Base-by-base conservation (phyloP, 1,284 basidiomycete genomes). In the Boletus sp. region DNA sequence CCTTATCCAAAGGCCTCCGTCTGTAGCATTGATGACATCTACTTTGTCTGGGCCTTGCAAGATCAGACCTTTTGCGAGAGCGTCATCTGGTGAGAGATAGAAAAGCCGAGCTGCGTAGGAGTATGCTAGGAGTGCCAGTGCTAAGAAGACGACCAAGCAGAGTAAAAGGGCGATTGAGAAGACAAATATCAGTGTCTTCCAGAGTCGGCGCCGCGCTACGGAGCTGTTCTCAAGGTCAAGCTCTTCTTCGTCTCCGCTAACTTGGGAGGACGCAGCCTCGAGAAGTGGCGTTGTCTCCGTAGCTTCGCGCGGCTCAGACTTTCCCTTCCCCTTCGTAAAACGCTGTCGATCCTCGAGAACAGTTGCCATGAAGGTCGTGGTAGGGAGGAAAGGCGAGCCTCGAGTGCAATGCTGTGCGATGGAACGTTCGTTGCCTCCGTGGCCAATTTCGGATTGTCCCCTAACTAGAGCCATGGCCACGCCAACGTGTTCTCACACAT, bases 21-120 rank as follows among this genome's bases (percentile, higher is more conserved):
- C 72, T 5, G 82, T 82, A 35, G 79, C 70, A 51, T 82, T 82
- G 41, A 84, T 65, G 2, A 88, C 73, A 51, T 81, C 72, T 37
- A 88, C 64, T 17, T 70, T 67, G 54, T 81, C 75, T 2, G 86
- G 85, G 1, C 83, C 83, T 40, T 70, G 64, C 35, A 84, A 65
- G 8, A 78, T 71, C 8, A 88, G 59, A n/a, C 76, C 76, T 17
- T 72, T 67, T 30, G 78, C 66, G 34, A 87, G 59, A 46, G 86
- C 65, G 50, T 80, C 76, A 50, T 85, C 75, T 8, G 79, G 72
- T 3, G 79, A 75, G n/a, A 80, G 57, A 47, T 67, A 62, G 9
- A 78, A 72, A 1, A 77, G 75, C 34, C 72, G 73, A 14, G 82
- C 71, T 25, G 78, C 77, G 57, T 85, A 88, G 2, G 81, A 79